Evolutionary conservation across 2,329 filamentous ascomycete genomes (phyloP).

Genomic region (Alternaria postmessia): DNA sequence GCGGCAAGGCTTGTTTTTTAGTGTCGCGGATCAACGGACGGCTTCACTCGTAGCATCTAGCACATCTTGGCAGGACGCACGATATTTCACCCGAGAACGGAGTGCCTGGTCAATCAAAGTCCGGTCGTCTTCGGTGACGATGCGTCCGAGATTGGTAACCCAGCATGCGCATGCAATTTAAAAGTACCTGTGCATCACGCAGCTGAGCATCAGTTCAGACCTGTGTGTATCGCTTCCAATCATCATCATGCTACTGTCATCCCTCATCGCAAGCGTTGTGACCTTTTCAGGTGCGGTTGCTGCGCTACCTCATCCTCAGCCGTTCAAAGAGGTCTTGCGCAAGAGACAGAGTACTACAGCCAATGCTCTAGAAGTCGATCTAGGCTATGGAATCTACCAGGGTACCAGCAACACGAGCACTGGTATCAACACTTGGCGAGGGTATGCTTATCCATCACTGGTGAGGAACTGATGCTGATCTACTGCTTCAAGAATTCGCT

Average conservation of each 20-base stretch:
- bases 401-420: conserved; percentile 26
- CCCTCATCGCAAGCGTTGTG: background rate
- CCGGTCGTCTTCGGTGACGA: background rate
- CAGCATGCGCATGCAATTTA: background rate
- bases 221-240: accelerated
- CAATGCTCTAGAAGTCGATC: conserved; percentile 22
- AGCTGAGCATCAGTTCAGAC: background rate
- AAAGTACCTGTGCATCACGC: background rate
- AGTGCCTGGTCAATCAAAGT: background rate
- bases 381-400: conserved; percentile 33
- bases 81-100: background rate
- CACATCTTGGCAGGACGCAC: background rate
- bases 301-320: background rate
- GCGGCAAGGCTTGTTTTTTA: background rate
- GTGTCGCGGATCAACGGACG: background rate
- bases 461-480: background rate
- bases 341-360: background rate
- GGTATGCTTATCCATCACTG: conserved; percentile 11
- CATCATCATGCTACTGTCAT: background rate
- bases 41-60: background rate
- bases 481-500: conserved; percentile 26
- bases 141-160: background rate
- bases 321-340: background rate
- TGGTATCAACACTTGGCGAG: conserved; percentile 32
- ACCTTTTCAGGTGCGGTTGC: background rate